Conservation (phyloP, 495 filamentous ascomycete species). For the Aspergillus homomorphus region DNA sequence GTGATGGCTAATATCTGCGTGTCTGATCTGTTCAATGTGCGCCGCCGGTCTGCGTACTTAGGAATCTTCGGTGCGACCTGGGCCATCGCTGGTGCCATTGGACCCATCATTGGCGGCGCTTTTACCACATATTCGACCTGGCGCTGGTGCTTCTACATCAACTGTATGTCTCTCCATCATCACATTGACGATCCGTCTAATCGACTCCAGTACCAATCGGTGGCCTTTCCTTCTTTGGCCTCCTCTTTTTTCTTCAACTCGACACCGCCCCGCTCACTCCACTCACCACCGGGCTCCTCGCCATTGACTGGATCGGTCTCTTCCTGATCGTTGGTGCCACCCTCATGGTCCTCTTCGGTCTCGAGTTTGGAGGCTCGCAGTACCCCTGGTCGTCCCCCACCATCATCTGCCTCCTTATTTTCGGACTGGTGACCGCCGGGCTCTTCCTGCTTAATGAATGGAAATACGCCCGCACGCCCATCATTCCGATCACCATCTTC, state of each 20-base stretch:
- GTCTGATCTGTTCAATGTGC: slow-evolving; percentile 59
- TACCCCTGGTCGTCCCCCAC: slow-evolving; percentile 65
- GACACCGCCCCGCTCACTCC: slow-evolving; percentile 65
- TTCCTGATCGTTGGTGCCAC: slow-evolving; percentile 59
- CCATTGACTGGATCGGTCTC: slow-evolving; percentile 66
- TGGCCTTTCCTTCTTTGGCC: slow-evolving; percentile 52
- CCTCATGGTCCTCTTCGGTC: slow-evolving; percentile 67
- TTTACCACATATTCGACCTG: slow-evolving; percentile 47
- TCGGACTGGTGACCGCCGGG: slow-evolving; percentile 53
- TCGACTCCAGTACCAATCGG: slow-evolving; percentile 52
- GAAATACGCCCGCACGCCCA: slow-evolving; percentile 63
- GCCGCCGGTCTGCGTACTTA: slow-evolving; percentile 54
- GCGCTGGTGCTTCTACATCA: slow-evolving; percentile 50
- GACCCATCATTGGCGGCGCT: slow-evolving; percentile 70
- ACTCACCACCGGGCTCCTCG: slow-evolving; percentile 58
- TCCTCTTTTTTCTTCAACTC: slow-evolving; percentile 59
- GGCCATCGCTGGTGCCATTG: slow-evolving; percentile 68
- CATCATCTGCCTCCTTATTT: slow-evolving; percentile 69
- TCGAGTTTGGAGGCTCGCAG: slow-evolving; percentile 64
- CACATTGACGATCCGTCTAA: neutral
- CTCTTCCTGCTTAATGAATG: slow-evolving; percentile 65
- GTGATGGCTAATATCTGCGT: slow-evolving; percentile 77
- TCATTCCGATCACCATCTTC: slow-evolving; percentile 69
- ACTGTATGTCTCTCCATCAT: slow-evolving; percentile 32
- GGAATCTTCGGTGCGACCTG: slow-evolving; percentile 64